A percentile compares a stretch with the other conserved stretches of the same genome.
These are phyloP conservation scores for Drosera spatulata DNA, from an alignment of 179 eudicot genomes.

Conservation along the genomic window DNA sequence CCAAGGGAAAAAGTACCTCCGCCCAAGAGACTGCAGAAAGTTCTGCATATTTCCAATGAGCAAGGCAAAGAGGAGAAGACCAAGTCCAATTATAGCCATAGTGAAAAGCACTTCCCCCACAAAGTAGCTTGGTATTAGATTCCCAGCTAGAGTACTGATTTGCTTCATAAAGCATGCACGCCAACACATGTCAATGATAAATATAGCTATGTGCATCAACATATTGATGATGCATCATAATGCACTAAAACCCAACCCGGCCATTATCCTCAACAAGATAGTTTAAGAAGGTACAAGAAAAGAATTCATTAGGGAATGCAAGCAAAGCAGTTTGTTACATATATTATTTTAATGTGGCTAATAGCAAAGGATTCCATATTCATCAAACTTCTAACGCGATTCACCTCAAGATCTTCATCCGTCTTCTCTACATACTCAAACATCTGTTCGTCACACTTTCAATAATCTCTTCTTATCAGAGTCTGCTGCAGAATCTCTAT, in stretches of 20 bases:
- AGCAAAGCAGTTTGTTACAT: no score
- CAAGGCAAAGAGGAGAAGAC: conserved; percentile 77
- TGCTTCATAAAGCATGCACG: conserved; percentile 34
- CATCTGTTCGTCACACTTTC: no score
- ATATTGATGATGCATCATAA: background rate
- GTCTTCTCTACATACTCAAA: no score
- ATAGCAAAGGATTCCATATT: no score
- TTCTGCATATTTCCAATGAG: conserved; percentile 91
- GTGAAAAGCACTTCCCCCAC: conserved; percentile 83
- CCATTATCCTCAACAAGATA: no score
- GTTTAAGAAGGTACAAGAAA: no score
- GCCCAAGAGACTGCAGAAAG: conserved; percentile 83
- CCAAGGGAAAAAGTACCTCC: conserved; percentile 33
- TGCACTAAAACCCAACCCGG: no score
- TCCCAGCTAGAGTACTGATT: conserved; percentile 91
- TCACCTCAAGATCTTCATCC: no score
- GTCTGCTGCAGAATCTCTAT: background rate
- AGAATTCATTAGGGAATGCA: no score
- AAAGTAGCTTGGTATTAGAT: conserved; percentile 66
- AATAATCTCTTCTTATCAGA: no score
- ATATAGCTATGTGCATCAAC: background rate
- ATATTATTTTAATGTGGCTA: no score
- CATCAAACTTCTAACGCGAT: no score
- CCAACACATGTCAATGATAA: background rate
- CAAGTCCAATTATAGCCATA: conserved; percentile 71